Evolutionary conservation across 352 stramenopile genomes (phyloP).

Genomic region (Globisporangium middletonii): DNA sequence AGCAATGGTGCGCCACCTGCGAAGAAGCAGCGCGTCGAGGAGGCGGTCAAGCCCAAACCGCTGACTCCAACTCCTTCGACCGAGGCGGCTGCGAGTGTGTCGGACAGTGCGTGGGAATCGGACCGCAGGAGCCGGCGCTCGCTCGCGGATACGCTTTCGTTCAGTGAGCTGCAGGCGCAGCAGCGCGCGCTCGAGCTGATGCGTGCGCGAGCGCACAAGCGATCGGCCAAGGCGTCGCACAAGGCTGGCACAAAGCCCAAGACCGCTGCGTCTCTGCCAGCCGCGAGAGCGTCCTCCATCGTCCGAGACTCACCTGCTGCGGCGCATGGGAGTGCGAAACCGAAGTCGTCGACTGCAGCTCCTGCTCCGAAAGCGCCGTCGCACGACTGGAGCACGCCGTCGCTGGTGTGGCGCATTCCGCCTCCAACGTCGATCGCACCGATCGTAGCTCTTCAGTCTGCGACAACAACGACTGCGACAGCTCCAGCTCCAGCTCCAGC

Average conservation of each 20-base stretch:
- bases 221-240: constrained; percentile 13
- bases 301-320: neutral
- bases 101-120: neutral
- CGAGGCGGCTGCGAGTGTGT: too few relatives aligned
- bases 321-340: neutral
- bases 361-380: neutral
- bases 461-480: neutral
- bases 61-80: neutral
- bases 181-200: constrained; percentile 36
- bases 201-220: constrained; percentile 9
- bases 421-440: neutral
- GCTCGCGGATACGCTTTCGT: constrained; percentile 36
- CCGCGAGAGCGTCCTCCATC: too few relatives aligned
- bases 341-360: neutral
- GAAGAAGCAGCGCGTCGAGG: constrained; percentile 11
- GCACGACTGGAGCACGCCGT: neutral
- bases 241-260: constrained; percentile 1
- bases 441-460: neutral
- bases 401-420: neutral
- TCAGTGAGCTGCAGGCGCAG: constrained; percentile 62
- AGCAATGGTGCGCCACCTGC: neutral
- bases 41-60: neutral
- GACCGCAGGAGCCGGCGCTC: constrained; percentile 14
- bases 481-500: neutral
- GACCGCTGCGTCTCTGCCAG: neutral